A percentile compares a stretch with the other conserved stretches of the same genome.
These are phyloP conservation scores for Claviceps purpurea DNA, from an alignment of 2,329 filamentous ascomycete genomes.

Conservation along the genomic window DNA sequence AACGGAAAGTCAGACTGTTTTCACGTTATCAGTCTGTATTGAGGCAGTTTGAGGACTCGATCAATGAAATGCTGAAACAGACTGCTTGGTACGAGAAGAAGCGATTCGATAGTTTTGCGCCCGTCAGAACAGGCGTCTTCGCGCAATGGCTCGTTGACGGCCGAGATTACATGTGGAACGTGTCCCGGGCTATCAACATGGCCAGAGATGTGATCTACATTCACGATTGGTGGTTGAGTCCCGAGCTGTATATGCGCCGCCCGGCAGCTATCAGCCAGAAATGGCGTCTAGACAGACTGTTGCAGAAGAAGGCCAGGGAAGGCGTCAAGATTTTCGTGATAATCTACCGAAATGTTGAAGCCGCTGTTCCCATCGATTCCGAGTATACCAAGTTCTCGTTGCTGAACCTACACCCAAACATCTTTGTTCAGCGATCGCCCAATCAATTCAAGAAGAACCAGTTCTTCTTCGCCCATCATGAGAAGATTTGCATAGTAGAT, in stretches of 20 bases:
- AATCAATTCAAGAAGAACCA: slow-evolving; percentile 98
- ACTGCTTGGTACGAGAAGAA: slow-evolving; percentile 76
- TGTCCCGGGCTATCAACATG: slow-evolving; percentile 92
- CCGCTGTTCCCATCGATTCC: slow-evolving; percentile 92
- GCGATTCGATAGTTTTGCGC: slow-evolving; percentile 86
- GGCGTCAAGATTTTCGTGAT: slow-evolving; percentile 97
- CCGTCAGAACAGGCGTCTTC: slow-evolving; percentile 73
- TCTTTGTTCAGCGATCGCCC: slow-evolving; percentile 90
- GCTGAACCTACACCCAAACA: slow-evolving; percentile 86
- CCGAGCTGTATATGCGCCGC: slow-evolving; percentile 86
- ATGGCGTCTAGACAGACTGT: slow-evolving; percentile 83
- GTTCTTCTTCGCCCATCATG: slow-evolving; percentile 98
- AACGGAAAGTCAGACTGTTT: slow-evolving; percentile 81
- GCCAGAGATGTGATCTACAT: slow-evolving; percentile 97
- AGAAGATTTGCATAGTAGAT: slow-evolving; percentile 94
- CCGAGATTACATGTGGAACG: slow-evolving; percentile 98
- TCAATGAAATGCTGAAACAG: slow-evolving; percentile 68
- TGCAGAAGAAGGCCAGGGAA: slow-evolving; percentile 88
- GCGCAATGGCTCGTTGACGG: slow-evolving; percentile 96
- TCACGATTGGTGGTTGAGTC: slow-evolving; percentile 98
- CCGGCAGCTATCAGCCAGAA: slow-evolving; percentile 95
- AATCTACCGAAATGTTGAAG: slow-evolving; percentile 94
- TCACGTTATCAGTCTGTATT: slow-evolving; percentile 83
- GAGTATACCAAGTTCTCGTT: slow-evolving; percentile 96
- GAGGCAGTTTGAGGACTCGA: slow-evolving; percentile 86